phyloP scores from a whole-genome alignment of 768 basidiomycete genomes.

The Hirschioporus abietinus region DNA sequence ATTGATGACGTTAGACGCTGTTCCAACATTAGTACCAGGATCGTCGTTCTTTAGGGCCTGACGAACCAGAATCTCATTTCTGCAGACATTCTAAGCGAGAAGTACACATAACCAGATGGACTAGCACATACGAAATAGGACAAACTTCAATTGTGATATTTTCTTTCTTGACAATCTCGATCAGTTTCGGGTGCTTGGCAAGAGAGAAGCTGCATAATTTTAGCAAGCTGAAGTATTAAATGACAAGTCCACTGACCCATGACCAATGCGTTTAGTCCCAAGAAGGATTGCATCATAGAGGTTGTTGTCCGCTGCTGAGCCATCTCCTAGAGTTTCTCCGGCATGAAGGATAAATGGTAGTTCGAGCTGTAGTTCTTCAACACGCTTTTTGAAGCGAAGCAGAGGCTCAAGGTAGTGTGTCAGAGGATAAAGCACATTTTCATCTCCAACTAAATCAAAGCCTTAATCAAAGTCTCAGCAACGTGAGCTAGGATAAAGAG shows the following conservation, averaged over 20 bases:
- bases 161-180: conserved; percentile 58
- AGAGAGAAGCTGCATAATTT: conserved; percentile 52
- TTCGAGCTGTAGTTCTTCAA: conserved; percentile 51
- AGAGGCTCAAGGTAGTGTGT: conserved; percentile 59
- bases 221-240: not conserved
- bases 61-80: conserved; percentile 68
- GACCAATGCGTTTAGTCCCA: conserved; percentile 76
- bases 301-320: conserved; percentile 62
- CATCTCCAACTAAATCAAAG: conserved; percentile 78
- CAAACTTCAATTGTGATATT: conserved; percentile 70
- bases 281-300: conserved; percentile 75
- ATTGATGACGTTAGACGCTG: conserved; percentile 75
- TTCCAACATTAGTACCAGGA: not conserved
- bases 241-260: conserved; percentile 45
- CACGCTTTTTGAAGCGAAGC: conserved; percentile 50
- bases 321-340: conserved; percentile 77
- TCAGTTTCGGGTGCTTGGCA: conserved; percentile 69
- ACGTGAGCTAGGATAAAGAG: not conserved
- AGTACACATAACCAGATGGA: not conserved
- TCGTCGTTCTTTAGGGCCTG: not conserved
- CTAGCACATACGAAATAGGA: conserved; percentile 64
- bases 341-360: conserved; percentile 80
- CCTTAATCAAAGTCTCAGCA: conserved; percentile 31
- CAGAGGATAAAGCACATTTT: conserved; percentile 55
- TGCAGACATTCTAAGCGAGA: conserved; percentile 20